Evolutionary conservation across 2,329 filamentous ascomycete species (phyloP), one percentile per base, ranked within the genome.

Genomic region (Stagonosporopsis rhizophila): DNA sequence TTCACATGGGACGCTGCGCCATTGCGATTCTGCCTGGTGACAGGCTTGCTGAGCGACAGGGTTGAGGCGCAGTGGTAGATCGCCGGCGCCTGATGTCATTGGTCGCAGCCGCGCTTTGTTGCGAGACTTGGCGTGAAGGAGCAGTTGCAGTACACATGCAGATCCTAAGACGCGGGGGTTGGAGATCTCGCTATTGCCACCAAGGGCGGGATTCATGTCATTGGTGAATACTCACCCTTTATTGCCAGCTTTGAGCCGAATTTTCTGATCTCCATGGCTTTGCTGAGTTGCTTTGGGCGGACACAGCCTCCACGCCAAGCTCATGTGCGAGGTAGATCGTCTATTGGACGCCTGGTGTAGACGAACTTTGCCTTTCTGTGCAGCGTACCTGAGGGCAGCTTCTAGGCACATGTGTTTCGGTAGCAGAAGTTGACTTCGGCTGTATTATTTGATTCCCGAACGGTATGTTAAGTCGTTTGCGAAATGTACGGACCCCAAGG

Each of bases 231-330:
- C 22, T 12, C 15, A 6, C 6, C 12, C 22, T 6, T 15, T 28
- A 2, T 28, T 27, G 1, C 5, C 2, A 15, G 12, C 3, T 32
- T 9, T 8, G 14, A 32, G 14, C 7, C 15, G 2, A 4, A 8
- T 2, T 32, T 32, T 6, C 14, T 30, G 12, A n/a, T 27, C 2
- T 34, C 5, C 30, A 12, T 32, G 30, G n/a, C 15, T 15, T 41
- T 28, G 23, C 23, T 6, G 5, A 7, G 6, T 27, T 20, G 20
- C 17, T 14, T 14, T 5, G n/a, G 22, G 7, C 4, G 15, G n/a
- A 42, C 48, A 37, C 30, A 51, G 48, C 48, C 39, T 38, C 23
- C 38, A 35, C 23, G 48, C 48, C 39, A 51, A 37, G 39, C 28
- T 42, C 15, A 23, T 28, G 39, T n/a, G 22, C 28, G n/a, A 32